phyloP scores from a whole-genome alignment of 225 moss, liverwort and hornwort species.

The Sphagnum contortum region DNA sequence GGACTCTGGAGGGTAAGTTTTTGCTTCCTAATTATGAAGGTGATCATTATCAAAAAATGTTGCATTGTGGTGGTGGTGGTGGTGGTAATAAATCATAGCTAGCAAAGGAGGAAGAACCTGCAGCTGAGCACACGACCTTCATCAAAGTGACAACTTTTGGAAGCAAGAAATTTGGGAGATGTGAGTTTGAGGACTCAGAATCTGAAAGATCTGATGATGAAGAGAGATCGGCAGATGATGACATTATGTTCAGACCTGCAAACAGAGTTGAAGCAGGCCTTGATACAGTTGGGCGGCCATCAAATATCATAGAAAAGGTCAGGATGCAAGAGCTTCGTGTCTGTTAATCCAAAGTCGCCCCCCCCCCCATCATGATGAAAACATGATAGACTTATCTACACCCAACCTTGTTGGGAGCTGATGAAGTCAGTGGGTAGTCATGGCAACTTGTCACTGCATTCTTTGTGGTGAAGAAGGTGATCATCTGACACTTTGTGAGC shows the following conservation, averaged over 20 bases:
- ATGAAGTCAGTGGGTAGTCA: too few relatives aligned
- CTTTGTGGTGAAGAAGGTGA: too few relatives aligned
- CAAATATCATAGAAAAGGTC: conserved; percentile 77
- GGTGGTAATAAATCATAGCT: conserved; percentile 19
- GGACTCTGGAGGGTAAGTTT: not conserved
- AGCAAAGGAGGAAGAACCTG: conserved; percentile 74
- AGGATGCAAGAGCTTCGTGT: too few relatives aligned
- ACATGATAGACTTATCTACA: too few relatives aligned
- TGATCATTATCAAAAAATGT: too few relatives aligned
- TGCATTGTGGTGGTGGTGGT: not conserved
- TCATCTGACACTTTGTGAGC: too few relatives aligned
- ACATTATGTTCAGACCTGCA: conserved; percentile 32
- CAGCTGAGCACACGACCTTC: conserved; percentile 80
- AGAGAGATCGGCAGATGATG: conserved; percentile 36
- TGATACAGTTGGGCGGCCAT: conserved; percentile 38
- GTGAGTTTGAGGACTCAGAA: conserved; percentile 86
- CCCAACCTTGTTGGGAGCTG: too few relatives aligned
- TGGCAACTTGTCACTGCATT: too few relatives aligned
- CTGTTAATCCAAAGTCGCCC: too few relatives aligned
- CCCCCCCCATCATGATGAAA: too few relatives aligned
- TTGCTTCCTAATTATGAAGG: too few relatives aligned
- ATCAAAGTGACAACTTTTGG: conserved; percentile 70
- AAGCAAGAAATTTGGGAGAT: conserved; percentile 77
- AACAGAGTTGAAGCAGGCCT: conserved; percentile 14
- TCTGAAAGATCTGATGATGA: conserved; percentile 57